Evolutionary conservation across 352 stramenopile genomes (phyloP), one percentile per base, ranked within the genome.

Genomic region (Pythium dissotocum): DNA sequence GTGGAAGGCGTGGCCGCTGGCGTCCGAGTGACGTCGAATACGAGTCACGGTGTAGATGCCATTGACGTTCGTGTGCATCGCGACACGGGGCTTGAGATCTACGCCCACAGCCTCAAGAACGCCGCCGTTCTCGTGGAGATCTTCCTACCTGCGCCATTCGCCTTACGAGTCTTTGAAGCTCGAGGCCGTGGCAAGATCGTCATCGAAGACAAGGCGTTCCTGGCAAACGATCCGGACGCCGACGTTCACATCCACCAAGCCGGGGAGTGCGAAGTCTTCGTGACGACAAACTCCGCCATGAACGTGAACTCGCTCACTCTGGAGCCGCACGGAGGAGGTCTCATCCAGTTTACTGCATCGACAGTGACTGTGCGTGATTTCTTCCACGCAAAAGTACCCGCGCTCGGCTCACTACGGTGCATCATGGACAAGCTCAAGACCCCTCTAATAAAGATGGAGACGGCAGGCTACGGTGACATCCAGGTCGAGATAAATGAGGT

Each of bases 51-150:
- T 0, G 55, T 61, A 1, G 55, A 69, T 4, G 44, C 46, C 1
- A 59, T 69, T 28, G 44, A 48, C 44, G 63, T 69, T 32, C 63
- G 55, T 2, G 42, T 69, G 21, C 44, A 69, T 46, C 14, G 32
- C 38, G 63, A 69, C 55, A 69, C 63, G 12, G 63, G 55, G 8
- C 55, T 69, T 1, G 63, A 63, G 35, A 60, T 69, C 26, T 40
- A 33, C 44, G 16, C 32, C 4, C 40, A 52, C 42, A 53, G 24
- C 6, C 18, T 10, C 46, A 63, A 58, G 32, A 35, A 46, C 33
- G 9, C 16, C 12, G 35, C 44, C 46, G 9, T 69, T 16, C 44
- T 69, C 2, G 63, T 69, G 42, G 63, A 69, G 33, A 49, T 69
- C 44, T 56, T 59, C 1, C 18, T 69, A 14, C 63, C 63, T 1